Evolutionary conservation across 805 yeast genomes (phyloP), one percentile per base, ranked within the genome.

Genomic region (Barnettozyma californica): DNA sequence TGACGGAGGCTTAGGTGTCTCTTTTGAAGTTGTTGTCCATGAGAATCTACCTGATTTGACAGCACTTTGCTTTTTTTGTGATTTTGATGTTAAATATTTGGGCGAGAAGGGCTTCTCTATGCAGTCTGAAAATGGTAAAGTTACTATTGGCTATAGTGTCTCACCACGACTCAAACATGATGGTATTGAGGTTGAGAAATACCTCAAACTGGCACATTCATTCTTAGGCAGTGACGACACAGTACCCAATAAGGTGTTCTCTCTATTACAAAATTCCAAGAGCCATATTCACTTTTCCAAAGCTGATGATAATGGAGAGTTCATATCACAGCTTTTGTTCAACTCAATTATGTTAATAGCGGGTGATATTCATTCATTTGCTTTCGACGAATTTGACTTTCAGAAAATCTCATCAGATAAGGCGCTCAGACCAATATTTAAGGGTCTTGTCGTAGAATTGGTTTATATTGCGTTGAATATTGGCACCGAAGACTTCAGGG

Each of bases 1-100:
- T 31, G 61, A 58, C 33, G 50, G 51, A 5, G 33, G 45, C 8
- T 40, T 47, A 11, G 58, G 60, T 7, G 42, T 53, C 3, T 41
- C 47, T 13, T 45, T 49, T 21, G 60, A 56, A 43, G 27, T 16
- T 1, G 16, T 46, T 19, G 45, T 49, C 10, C 50, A 51, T 41
- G 48, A 46, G 29, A 11, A 37, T 19, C 5, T 48, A 14, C 49
- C 51, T 8, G 13, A 39, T 31, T 25, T 35, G 19, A 43, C 41
- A 3, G 45, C 42, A 7, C 43, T 46, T 4, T 33, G 44, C 20
- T 49, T 49, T 21, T 39, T 45, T 33, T 21, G 41, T 23, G 51
- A 41, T 44, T 42, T 42, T 23, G 47, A 40, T 31, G 40, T 48
- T 13, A 49, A 41, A 31, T 47, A 36, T 13, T 9, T 35, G 11